Percentiles rank a stretch among this genome's conserved stretches.
phyloP scores from a whole-genome alignment of 2,329 filamentous ascomycete species.

The Aureobasidium sp. region DNA sequence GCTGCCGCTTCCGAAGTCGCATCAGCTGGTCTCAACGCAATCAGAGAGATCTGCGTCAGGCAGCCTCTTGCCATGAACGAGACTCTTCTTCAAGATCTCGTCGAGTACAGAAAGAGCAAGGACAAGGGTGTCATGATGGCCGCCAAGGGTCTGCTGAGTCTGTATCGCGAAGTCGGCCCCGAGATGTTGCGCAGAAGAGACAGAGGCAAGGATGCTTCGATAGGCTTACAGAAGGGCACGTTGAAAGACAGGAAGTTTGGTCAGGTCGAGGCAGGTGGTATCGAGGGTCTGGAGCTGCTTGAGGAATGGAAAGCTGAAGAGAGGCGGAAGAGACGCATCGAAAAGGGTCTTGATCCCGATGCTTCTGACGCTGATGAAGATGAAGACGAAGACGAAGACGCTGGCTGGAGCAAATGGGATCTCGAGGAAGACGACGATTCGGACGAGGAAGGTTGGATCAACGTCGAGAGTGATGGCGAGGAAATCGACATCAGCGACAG shows the following conservation, averaged over 20 bases:
- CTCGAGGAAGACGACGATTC: slow-evolving; percentile 53
- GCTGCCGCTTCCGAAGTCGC: slow-evolving; percentile 85
- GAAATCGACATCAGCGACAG: slow-evolving; percentile 65
- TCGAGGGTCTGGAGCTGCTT: slow-evolving; percentile 86
- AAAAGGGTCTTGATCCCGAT: slow-evolving; percentile 58
- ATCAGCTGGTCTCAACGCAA: slow-evolving; percentile 85
- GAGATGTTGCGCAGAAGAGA: slow-evolving; percentile 85
- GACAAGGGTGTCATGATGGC: slow-evolving; percentile 99
- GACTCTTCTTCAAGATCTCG: slow-evolving; percentile 88
- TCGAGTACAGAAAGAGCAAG: slow-evolving; percentile 94
- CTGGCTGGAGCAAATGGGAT: slow-evolving; percentile 52
- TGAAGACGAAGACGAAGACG: slow-evolving; percentile 51
- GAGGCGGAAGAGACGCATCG: slow-evolving; percentile 62
- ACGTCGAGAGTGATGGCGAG: slow-evolving; percentile 74
- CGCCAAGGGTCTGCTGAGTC: slow-evolving; percentile 78
- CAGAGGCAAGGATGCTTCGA: slow-evolving; percentile 82
- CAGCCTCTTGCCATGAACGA: slow-evolving; percentile 96
- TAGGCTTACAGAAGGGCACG: slow-evolving; percentile 70
- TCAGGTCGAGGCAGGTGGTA: slow-evolving; percentile 70
- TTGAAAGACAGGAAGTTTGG: slow-evolving; percentile 73
- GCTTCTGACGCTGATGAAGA: slow-evolving; percentile 55
- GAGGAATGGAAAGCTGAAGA: slow-evolving; percentile 94
- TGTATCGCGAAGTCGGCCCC: slow-evolving; percentile 87
- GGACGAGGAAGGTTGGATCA: slow-evolving; percentile 86
- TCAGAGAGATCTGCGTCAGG: slow-evolving; percentile 84